Evolutionary conservation across 768 basidiomycete genomes (phyloP), one percentile per base, ranked within the genome.

Genomic region (Mrakia frigida): DNA sequence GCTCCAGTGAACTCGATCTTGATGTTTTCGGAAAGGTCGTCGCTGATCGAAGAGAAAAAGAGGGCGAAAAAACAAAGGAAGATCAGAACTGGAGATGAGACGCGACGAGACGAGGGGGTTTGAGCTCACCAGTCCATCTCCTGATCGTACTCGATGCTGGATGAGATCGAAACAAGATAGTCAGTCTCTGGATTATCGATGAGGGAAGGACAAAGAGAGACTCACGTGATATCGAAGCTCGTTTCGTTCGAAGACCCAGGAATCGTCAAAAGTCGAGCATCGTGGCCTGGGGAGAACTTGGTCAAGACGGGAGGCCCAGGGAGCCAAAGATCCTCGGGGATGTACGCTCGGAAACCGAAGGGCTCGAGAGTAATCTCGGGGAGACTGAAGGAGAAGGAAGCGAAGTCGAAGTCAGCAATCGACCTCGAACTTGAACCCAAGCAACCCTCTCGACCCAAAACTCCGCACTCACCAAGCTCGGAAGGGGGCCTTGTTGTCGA

Each of bases 241-340:
- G 88, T 88, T 1, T 87, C 88, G 37, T 88, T 88, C 75, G 87
- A 83, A 35, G 87, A 82, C 31, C 86, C 87, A 23, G 83, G 82
- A 28, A 86, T 85, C 37, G 77, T 78, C 6, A 80, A 61, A 41
- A 93, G 84, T 53, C 94, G 90, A 53, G 88, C 86, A 80, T 97
- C 94, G 82, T 97, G 94, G 0, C 94, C 94, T 0, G 94, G 94
- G 5, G 84, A 81, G 83, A 96, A 96, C 74, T 87, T 88, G 25
- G 92, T 92, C 77, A 97, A 25, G 23, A 39, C 65, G 3, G 65
- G 65, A 11, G 46, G 69, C 6, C 69, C 69, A n/a, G 50, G 69
- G 7, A 46, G 28, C 92, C 93, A 97, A 79, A 90, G 85, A 0
- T 78, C 80, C 0, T 78, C 63, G 0, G 92, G 92, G 10, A 97